Evolutionary conservation across 495 filamentous ascomycete species (phyloP).

Genomic region (Penicillium canariense): DNA sequence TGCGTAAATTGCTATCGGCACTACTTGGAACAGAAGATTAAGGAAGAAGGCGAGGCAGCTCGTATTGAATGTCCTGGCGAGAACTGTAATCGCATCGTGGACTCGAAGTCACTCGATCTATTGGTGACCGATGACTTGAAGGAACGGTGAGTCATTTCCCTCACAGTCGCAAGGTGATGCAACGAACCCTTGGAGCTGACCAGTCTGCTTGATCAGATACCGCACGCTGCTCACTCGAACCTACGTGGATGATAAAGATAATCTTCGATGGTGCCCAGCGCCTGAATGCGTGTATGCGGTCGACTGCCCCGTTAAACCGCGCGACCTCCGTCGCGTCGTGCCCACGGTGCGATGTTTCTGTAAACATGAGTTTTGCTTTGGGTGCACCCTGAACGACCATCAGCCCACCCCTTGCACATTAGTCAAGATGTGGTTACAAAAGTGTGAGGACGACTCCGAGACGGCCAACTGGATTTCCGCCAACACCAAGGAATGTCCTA

Average conservation of each 20-base stretch:
- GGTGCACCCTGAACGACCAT: conserved; percentile 89
- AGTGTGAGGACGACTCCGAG: conserved; percentile 97
- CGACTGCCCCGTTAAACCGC: conserved; percentile 81
- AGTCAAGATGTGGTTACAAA: conserved; percentile 96
- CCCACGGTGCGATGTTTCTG: conserved; percentile 86
- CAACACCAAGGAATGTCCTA: conserved; percentile 97
- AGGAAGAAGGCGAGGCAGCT: conserved; percentile 90
- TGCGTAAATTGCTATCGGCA: conserved; percentile 91
- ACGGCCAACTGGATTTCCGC: conserved; percentile 99
- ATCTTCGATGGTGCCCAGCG: conserved; percentile 94
- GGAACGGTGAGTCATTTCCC: conserved; percentile 49
- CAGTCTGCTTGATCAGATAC: conserved; percentile 53
- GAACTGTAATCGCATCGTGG: conserved; percentile 84
- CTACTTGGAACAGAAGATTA: conserved; percentile 88
- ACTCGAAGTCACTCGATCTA: conserved; percentile 80
- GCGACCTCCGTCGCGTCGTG: conserved; percentile 77
- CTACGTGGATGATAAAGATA: conserved; percentile 94
- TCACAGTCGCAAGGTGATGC: background rate
- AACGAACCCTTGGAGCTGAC: conserved; percentile 12
- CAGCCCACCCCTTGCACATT: conserved; percentile 88
- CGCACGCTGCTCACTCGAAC: conserved; percentile 84
- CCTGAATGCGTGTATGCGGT: conserved; percentile 92
- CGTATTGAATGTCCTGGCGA: conserved; percentile 91
- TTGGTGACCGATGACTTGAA: conserved; percentile 73
- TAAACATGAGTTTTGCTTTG: conserved; percentile 88